Percentiles rank a stretch among this genome's conserved stretches.
These are phyloP conservation scores for Dioszegia hungarica DNA, from an alignment of 768 basidiomycete genomes.

Conservation along the genomic window DNA sequence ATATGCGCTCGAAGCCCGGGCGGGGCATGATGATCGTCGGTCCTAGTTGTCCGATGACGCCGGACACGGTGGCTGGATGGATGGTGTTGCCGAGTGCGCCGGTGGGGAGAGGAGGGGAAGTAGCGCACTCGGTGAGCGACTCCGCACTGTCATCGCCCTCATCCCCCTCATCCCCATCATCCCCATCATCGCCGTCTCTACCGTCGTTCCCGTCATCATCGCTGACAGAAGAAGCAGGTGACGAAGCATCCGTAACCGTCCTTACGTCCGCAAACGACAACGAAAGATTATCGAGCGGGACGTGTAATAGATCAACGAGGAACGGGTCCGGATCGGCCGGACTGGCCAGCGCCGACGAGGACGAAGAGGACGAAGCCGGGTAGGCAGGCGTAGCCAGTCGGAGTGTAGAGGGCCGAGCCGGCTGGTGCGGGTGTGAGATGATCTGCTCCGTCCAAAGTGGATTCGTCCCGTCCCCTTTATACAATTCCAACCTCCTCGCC, in stretches of 20 bases:
- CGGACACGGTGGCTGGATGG: not conserved
- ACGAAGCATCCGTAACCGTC: constrained; percentile 3
- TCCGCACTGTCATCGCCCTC: not conserved
- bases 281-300: constrained; percentile 43
- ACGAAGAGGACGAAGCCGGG: not conserved
- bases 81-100: not conserved
- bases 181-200: no score
- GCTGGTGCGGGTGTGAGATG: constrained; percentile 23
- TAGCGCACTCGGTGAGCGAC: constrained; percentile 7
- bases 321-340: constrained; percentile 17
- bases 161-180: not conserved
- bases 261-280: constrained; percentile 43
- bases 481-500: constrained; percentile 35
- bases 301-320: constrained; percentile 29
- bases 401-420: constrained; percentile 29
- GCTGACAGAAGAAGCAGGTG: constrained; percentile 2
- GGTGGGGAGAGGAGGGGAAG: not conserved
- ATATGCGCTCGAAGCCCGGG: constrained; percentile 28
- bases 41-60: no score
- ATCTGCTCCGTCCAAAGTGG: constrained; percentile 17
- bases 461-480: constrained; percentile 40
- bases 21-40: not conserved
- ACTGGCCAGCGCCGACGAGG: no score
- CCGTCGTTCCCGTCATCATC: no score
- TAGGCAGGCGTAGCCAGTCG: constrained; percentile 24